A percentile compares a stretch with the other conserved stretches of the same genome.
These are phyloP conservation scores for Aegle marmelos DNA, from an alignment of 345 rosid species.

Conservation along the genomic window DNA sequence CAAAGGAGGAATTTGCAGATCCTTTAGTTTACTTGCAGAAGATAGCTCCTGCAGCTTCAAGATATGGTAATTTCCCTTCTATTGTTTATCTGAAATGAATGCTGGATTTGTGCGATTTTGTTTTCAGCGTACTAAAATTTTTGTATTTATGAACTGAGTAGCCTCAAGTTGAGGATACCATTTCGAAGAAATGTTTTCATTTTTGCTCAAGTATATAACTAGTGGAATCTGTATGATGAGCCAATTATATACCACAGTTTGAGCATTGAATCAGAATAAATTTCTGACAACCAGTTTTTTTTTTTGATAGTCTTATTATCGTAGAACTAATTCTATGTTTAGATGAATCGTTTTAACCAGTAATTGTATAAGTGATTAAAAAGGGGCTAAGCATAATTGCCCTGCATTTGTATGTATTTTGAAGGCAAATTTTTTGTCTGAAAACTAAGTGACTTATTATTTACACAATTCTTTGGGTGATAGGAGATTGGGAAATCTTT, in stretches of 20 bases:
- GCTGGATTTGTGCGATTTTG: background rate
- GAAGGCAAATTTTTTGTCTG: background rate
- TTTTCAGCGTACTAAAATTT: background rate
- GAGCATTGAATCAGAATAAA: background rate
- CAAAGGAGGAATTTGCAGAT: slow-evolving; percentile 95
- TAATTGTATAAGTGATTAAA: background rate
- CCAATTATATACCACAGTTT: background rate
- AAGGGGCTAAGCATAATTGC: background rate
- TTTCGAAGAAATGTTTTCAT: background rate
- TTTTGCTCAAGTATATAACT: background rate
- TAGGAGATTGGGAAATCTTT: background rate
- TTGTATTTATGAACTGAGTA: background rate
- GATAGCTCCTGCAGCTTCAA: slow-evolving; percentile 94
- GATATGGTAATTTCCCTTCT: slow-evolving; percentile 55
- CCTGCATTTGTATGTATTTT: background rate
- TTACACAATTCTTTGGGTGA: background rate
- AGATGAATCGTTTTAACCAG: background rate
- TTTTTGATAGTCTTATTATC: background rate
- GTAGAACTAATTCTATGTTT: background rate
- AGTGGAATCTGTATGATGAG: background rate
- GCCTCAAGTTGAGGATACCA: background rate
- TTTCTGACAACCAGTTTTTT: background rate
- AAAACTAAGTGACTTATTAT: background rate
- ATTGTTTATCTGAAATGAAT: background rate
- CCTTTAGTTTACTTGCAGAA: slow-evolving; percentile 87